phyloP scores from a whole-genome alignment of 768 basidiomycete genomes.

The Daedaleopsis sinensis region DNA sequence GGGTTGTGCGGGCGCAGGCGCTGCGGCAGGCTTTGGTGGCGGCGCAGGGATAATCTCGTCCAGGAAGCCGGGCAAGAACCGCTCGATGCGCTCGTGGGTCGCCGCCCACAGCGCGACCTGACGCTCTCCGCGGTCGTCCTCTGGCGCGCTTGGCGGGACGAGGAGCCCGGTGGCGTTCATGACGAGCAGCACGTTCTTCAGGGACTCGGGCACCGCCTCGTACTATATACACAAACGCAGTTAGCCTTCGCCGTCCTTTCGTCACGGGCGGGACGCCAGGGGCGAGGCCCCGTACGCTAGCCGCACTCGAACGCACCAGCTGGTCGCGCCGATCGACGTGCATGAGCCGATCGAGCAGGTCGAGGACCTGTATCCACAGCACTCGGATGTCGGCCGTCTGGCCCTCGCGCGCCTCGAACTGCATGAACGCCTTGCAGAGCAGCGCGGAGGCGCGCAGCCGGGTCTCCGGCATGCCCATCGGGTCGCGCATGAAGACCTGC shows the following conservation, averaged over 20 bases:
- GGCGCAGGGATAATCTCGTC: constrained; percentile 62
- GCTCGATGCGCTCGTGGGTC: constrained; percentile 85
- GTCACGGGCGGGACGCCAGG: background rate
- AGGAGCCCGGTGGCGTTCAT: constrained; percentile 91
- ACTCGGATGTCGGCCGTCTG: constrained; percentile 66
- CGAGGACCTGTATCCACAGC: constrained; percentile 89
- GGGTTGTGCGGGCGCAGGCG: background rate
- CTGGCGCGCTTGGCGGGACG: constrained; percentile 57
- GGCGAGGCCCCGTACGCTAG: background rate
- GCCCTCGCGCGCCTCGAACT: constrained; percentile 79
- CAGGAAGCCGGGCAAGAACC: constrained; percentile 91
- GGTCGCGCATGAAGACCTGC: constrained; percentile 77
- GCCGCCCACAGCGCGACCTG: constrained; percentile 81
- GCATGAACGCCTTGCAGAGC: constrained; percentile 94
- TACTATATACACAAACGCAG: constrained; percentile 51
- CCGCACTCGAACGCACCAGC: constrained; percentile 56
- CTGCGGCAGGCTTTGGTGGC: constrained; percentile 18
- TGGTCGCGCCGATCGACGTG: constrained; percentile 83
- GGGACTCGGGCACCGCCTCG: constrained; percentile 93
- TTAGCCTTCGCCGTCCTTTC: background rate
- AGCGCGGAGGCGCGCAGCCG: constrained; percentile 86
- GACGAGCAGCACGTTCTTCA: constrained; percentile 95
- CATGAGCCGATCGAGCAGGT: constrained; percentile 89
- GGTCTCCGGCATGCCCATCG: constrained; percentile 89
- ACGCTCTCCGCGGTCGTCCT: constrained; percentile 55